Evolutionary conservation across 495 filamentous ascomycete species (phyloP), one percentile per base, ranked within the genome.

Genomic region (Cladorrhinum samala): DNA sequence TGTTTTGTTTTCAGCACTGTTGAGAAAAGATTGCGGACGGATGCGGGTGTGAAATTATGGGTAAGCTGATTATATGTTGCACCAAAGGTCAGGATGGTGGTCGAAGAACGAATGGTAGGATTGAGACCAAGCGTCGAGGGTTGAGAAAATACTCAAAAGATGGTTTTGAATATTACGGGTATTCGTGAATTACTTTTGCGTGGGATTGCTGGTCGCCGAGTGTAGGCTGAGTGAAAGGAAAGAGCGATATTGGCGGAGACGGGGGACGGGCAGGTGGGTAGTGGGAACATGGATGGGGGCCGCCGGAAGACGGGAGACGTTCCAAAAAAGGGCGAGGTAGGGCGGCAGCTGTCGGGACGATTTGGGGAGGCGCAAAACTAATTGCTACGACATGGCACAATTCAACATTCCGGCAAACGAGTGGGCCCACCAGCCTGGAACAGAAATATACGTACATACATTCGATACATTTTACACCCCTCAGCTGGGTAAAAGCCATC

Each of bases 231-330:
- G 63, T 49, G 57, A 57, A 40, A 38, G 52, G 46, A 56, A 49
- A 49, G 55, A 55, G 54, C 44, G 49, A 23, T 24, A 44, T 52
- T n/a, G 64, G 53, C 55, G 57, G 53, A 57, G 53, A 53, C 57
- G 64, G 57, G 57, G 55, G 49, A 42, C 51, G 53, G 52, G 52
- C 54, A 52, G 40, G 53, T 57, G 48, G 58, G 57, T 46, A 54
- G 59, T 48, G 59, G 55, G 53, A 48, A 55, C 52, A 63, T 63
- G 45, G 42, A 45, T 45, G 18, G 64, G 62, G 57, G 50, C 53
- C 54, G 57, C 54, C 61, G 54, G 56, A 52, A 58, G 55, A 65
- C 62, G 57, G 64, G 56, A 64, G 61, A 61, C 54, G 63, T 64
- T 57, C 56, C 53, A 57, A 53, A 56, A 55, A 50, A 24, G 19